phyloP scores from a whole-genome alignment of 2,329 filamentous ascomycete species.

The Anthostomella pinea region DNA sequence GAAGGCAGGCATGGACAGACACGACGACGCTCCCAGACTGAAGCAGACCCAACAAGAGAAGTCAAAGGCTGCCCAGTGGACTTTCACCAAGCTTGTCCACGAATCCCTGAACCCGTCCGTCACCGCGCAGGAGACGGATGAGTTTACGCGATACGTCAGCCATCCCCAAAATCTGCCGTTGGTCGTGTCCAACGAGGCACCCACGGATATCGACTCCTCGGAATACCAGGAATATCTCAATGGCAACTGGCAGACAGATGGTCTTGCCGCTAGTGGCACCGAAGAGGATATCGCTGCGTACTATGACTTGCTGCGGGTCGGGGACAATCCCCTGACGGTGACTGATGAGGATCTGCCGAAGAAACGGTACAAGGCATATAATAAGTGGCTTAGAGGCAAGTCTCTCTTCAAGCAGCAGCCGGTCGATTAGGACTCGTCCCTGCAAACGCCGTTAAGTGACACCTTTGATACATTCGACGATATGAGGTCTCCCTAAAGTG shows the following conservation, averaged over 20 bases:
- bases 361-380: conserved; percentile 95
- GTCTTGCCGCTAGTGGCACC: conserved; percentile 39
- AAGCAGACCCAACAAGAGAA: conserved; percentile 68
- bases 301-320: conserved; percentile 70
- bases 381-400: conserved; percentile 92
- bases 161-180: conserved; percentile 88
- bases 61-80: conserved; percentile 80
- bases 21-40: conserved; percentile 35
- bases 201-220: conserved; percentile 51
- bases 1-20: conserved; percentile 42
- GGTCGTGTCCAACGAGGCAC: conserved; percentile 67
- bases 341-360: conserved; percentile 81
- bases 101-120: conserved; percentile 86
- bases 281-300: conserved; percentile 73
- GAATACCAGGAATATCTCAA: conserved; percentile 83
- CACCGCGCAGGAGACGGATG: conserved; percentile 70
- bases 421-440: conserved; percentile 44
- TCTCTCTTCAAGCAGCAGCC: conserved; percentile 92
- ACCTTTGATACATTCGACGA: conserved; percentile 14
- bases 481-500: too few species aligned
- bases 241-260: conserved; percentile 62
- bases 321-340: conserved; percentile 83
- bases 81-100: conserved; percentile 78
- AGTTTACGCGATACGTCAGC: conserved; percentile 84
- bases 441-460: conserved; percentile 21